Conservation (phyloP, 139 green algal species). For the Gonium pectorale region DNA sequence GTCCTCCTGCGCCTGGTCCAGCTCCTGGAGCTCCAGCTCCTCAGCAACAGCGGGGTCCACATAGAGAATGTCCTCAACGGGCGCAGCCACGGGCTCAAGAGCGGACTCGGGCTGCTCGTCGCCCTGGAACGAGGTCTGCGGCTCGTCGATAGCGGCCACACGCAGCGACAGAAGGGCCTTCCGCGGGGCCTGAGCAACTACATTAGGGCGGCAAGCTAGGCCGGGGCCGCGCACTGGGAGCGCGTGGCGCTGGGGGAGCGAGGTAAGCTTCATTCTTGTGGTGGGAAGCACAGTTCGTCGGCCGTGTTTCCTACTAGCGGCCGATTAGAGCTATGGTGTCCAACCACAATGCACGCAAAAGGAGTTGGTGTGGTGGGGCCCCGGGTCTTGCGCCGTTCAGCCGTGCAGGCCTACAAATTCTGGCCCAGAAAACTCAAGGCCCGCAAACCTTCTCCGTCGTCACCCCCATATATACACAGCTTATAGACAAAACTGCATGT, state of each 20-base stretch:
- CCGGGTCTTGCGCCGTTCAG: no score
- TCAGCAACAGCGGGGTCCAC: conserved; percentile 33
- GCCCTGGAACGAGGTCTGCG: conserved; percentile 49
- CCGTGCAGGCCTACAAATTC: no score
- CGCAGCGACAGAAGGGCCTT: conserved; percentile 15
- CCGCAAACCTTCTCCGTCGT: no score
- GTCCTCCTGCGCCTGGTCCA: conserved; percentile 67
- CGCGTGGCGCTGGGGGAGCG: conserved; percentile 10
- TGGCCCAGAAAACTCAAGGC: no score
- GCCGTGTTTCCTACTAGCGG: no score
- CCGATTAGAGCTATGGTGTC: no score
- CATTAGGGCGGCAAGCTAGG: conserved; percentile 1
- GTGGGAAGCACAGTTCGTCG: no score
- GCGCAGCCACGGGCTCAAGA: background rate
- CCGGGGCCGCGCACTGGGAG: background rate
- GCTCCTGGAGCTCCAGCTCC: conserved; percentile 60
- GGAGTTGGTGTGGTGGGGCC: no score
- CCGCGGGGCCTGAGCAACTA: conserved; percentile 22
- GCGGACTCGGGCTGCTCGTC: conserved; percentile 38
- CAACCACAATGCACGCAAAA: no score
- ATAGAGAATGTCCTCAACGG: conserved; percentile 9
- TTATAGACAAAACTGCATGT: no score
- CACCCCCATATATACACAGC: no score
- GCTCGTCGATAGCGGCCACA: conserved; percentile 61
- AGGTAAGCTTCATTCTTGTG: conserved; percentile 39